Conservation (phyloP, 331 rosid species). For the Acacia pycnantha region DNA sequence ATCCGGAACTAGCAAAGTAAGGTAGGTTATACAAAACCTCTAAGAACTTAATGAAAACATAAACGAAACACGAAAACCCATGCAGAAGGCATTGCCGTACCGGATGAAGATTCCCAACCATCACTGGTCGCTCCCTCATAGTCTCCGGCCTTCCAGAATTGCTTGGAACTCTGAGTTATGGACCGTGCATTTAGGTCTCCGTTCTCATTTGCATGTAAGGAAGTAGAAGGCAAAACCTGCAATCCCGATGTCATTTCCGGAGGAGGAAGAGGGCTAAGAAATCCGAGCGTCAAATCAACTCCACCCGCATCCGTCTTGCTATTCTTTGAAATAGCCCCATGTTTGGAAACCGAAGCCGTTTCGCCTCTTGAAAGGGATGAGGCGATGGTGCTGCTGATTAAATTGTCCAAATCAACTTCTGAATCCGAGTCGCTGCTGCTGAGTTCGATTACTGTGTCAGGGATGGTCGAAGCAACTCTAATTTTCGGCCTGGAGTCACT, state of each 20-base stretch:
- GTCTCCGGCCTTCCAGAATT: conserved; percentile 82
- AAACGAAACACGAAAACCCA: background rate
- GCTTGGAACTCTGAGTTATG: conserved; percentile 33
- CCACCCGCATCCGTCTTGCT: conserved; percentile 41
- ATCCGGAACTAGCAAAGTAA: background rate
- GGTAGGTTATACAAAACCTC: background rate
- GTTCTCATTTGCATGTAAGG: background rate
- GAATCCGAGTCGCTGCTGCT: conserved; percentile 15
- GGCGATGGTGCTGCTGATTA: background rate
- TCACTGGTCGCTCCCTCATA: conserved; percentile 45
- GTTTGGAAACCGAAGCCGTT: background rate
- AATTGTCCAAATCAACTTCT: background rate
- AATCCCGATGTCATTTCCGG: background rate
- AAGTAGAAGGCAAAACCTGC: conserved; percentile 30
- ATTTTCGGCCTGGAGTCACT: background rate
- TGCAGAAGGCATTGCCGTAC: conserved; percentile 22
- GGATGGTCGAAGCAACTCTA: background rate
- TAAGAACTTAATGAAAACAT: background rate
- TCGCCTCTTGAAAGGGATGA: background rate
- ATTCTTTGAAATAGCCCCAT: conserved; percentile 29
- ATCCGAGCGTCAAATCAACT: conserved; percentile 53
- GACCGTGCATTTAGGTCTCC: background rate
- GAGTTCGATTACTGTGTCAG: conserved; percentile 7
- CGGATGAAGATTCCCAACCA: conserved; percentile 43
- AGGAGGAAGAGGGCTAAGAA: conserved; percentile 38